Base-by-base conservation (phyloP, 1,284 basidiomycete genomes). In the Phaffia rhodozyma region DNA sequence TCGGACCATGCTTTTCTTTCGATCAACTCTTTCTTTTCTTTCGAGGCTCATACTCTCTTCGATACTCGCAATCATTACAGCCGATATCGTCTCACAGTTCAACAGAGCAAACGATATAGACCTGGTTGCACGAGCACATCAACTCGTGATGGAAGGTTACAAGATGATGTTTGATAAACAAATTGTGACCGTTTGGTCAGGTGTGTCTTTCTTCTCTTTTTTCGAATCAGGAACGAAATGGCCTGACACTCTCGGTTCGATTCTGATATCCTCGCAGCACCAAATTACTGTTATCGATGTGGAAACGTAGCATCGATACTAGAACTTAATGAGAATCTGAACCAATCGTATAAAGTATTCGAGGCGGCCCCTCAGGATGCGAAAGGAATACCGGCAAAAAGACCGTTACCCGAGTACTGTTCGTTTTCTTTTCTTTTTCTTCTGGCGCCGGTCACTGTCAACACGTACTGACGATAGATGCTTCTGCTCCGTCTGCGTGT, bases 141-240 rank as follows among this genome's bases (percentile, higher is more conserved):
- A 96, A 73, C 84, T 97, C 11, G 92, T 96, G 1, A 91, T 96
- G 75, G 94, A 97, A 76, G 94, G 94, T 0, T 96, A 87, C 80
- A 97, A 97, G 76, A 87, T 93, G 76, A 96, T 97, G 91, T 97
- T 97, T 71, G 89, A 96, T 73, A 84, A 88, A 67, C 80, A 85
- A 63, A 86, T 98, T 47, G 94, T 97, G 0, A 98, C 96, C 0
- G 94, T 98, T 5, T 98, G 94, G 96, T 88, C 85, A 98, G 98
- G 75, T 98, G 1, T 1, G 60, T 50, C 55, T 18, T n/a, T n/a
- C 23, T 25, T 34, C 38, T 32, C 38, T 27, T 29, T 58, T 50
- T 20, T 50, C 53, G n/a, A 20, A 43, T 27, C 32, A 9, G n/a
- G 20, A 3, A 29, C 29, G n/a, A 30, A n/a, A 25, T 61, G 2